Evolutionary conservation across 495 filamentous ascomycete species (phyloP), one percentile per base, ranked within the genome.

Genomic region (Penicillium coffeae): DNA sequence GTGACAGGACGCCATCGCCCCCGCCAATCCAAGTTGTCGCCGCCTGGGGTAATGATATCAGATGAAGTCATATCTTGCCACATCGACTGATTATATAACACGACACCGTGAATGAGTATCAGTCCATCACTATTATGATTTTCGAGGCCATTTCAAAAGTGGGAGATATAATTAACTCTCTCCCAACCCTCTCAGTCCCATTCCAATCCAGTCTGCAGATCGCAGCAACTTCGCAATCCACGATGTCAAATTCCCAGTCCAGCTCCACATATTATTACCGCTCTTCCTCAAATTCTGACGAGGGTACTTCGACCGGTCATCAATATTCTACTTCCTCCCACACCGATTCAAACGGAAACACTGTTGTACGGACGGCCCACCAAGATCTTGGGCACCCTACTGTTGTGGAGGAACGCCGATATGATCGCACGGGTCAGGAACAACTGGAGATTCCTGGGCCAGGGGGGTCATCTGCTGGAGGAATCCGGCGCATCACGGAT

Each of bases 311-410:
- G 15, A 62, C 58, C 39, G 70, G 66, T 47, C 64, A 68, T 43
- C 64, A 66, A 3, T 69, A 69, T 50, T 52, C 59, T n/a, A 68
- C 65, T 6, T 49, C 52, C 36, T 65, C 67, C 1, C 54, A 65
- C 33, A 73, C 67, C 33, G 55, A 66, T 9, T 49, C 53, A 2
- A 59, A 71, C 21, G 70, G 70, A 22, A 61, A 54, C n/a, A 73
- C 67, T 2, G 51, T 60, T 48, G 64, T 72, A 6, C 67, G 67
- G 41, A 68, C 67, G 9, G 65, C 64, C 9, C 54, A 59, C 8
- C 67, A 73, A 47, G 68, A 69, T 18, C 54, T 73, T 1, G 70
- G 70, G 25, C 45, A 68, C 33, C 64, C 67, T 1, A 44, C 62
- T 16, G 36, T 65, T 15, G 38, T 69, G 22, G 67, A 72, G 42